A percentile compares a stretch with the other conserved stretches of the same genome.
phyloP scores from a whole-genome alignment of 352 stramenopile genomes.

The Globisporangium viniferum region DNA sequence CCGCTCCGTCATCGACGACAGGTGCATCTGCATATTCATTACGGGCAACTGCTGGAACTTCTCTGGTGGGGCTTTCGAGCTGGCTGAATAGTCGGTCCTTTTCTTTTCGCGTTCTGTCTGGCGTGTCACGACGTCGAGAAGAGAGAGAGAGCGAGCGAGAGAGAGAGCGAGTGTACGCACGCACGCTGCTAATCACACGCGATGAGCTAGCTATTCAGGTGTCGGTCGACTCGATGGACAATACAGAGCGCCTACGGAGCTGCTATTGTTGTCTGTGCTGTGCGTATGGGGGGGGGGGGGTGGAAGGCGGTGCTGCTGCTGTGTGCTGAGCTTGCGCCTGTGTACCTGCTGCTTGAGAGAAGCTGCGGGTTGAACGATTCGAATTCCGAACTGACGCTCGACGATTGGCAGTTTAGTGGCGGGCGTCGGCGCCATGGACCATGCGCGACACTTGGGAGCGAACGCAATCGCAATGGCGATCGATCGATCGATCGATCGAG shows the following conservation, averaged over 20 bases:
- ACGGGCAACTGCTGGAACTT: neutral
- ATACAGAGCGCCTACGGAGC: neutral
- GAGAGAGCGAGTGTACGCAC: neutral
- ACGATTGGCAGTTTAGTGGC: neutral
- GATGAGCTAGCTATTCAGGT: neutral
- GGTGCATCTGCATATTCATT: constrained; percentile 1
- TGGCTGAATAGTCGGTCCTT: neutral
- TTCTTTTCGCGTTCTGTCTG: neutral
- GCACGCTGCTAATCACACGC: neutral
- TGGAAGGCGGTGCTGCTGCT: neutral
- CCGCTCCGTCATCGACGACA: constrained; percentile 10
- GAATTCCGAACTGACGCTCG: constrained; percentile 14
- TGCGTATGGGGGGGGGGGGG: neutral
- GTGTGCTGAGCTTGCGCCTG: neutral
- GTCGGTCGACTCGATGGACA: neutral
- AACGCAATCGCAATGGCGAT: neutral
- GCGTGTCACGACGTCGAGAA: neutral
- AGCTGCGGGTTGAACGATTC: constrained; percentile 1
- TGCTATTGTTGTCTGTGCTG: neutral
- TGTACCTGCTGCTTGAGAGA: neutral
- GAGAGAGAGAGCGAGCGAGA: neutral
- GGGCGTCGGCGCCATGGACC: neutral
- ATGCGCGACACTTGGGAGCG: constrained; percentile 3
- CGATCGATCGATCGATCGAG: neutral
- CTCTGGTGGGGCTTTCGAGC: neutral